Percentiles rank a stretch among this genome's conserved stretches.
Conservation (phyloP, 768 basidiomycete species). For the Trametes cubensis region DNA sequence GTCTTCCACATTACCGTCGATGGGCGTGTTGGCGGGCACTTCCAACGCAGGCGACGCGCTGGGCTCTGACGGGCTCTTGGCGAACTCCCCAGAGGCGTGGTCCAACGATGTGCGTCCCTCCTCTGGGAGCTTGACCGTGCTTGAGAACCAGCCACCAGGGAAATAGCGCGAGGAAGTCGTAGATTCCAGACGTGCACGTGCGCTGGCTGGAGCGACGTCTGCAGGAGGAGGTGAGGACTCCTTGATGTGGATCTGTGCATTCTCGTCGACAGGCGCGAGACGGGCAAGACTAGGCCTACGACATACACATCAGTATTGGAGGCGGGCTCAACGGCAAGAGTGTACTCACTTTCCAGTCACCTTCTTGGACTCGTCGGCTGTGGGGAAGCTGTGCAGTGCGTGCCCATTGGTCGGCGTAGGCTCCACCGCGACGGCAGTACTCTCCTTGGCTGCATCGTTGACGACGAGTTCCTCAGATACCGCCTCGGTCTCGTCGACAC, state of each 20-base stretch:
- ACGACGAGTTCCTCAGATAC: slow-evolving; percentile 1
- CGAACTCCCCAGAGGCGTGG: slow-evolving; percentile 52
- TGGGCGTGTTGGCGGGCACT: slow-evolving; percentile 26
- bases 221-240: slow-evolving; percentile 15
- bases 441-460: background rate
- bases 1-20: slow-evolving; percentile 24
- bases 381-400: slow-evolving; percentile 23
- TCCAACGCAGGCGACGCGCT: slow-evolving; percentile 22
- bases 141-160: slow-evolving; percentile 55
- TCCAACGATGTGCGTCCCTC: slow-evolving; percentile 53
- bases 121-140: slow-evolving; percentile 40
- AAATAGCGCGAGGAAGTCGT: slow-evolving; percentile 59
- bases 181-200: slow-evolving; percentile 50
- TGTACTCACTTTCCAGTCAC: slow-evolving; percentile 20
- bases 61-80: slow-evolving; percentile 19
- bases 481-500: slow-evolving; percentile 9
- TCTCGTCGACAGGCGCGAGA: slow-evolving; percentile 29
- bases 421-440: background rate
- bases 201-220: slow-evolving; percentile 19
- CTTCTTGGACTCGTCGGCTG: slow-evolving; percentile 17
- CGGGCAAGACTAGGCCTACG: slow-evolving; percentile 30
- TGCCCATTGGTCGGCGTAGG: slow-evolving; percentile 5
- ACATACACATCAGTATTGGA: background rate
- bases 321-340: background rate
- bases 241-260: slow-evolving; percentile 26